Conservation (phyloP, 306 rosid species). For the Inga oerstediana region DNA sequence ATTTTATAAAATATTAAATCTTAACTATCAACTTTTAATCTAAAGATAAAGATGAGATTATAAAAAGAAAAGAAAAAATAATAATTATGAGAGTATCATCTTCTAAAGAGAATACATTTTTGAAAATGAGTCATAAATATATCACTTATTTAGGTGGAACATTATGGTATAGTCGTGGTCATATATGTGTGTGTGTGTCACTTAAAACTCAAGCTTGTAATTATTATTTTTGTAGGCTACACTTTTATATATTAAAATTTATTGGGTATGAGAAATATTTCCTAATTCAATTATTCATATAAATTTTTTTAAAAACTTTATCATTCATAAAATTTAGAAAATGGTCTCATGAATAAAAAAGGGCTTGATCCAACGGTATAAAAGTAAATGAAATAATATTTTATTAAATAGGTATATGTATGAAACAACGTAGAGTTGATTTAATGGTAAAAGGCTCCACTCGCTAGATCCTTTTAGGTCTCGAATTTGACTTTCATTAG, state of each 20-base stretch:
- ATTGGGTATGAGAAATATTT: neutral
- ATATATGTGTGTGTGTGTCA: neutral
- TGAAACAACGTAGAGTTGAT: too few species aligned
- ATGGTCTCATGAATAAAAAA: neutral
- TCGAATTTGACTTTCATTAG: too few species aligned
- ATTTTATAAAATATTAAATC: too few species aligned
- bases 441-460: fast-evolving
- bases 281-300: neutral
- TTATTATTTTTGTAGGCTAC: neutral
- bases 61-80: too few species aligned
- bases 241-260: neutral
- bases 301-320: neutral
- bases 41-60: too few species aligned
- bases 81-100: too few species aligned
- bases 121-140: too few species aligned
- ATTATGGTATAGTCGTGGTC: too few species aligned
- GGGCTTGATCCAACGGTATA: neutral
- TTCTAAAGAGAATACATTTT: too few species aligned
- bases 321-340: neutral
- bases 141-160: too few species aligned
- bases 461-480: too few species aligned
- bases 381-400: neutral
- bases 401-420: neutral
- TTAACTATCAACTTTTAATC: too few species aligned
- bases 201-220: neutral